phyloP scores from a whole-genome alignment of 306 rosid genomes.

The Citrullus mucosospermus region DNA sequence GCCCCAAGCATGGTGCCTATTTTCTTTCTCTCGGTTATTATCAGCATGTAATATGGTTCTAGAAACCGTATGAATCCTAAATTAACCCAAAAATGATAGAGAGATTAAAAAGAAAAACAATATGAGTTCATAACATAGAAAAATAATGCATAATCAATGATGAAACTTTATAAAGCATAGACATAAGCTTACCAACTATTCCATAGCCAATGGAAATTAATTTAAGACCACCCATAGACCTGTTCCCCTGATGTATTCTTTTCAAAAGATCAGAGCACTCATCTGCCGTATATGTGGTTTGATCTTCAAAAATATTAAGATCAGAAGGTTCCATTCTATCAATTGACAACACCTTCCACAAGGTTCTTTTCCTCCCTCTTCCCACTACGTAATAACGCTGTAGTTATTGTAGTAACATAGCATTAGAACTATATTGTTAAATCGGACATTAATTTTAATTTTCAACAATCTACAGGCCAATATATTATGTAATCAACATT shows the following conservation, averaged over 20 bases:
- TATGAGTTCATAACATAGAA: not conserved
- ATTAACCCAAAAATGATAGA: slow-evolving; percentile 11
- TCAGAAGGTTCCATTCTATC: slow-evolving; percentile 63
- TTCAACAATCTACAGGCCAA: not conserved
- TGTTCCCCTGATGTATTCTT: slow-evolving; percentile 81
- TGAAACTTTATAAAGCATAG: not conserved
- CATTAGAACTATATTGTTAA: not conserved
- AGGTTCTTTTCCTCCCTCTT: slow-evolving; percentile 61
- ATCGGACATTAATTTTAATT: not conserved
- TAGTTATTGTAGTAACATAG: not conserved
- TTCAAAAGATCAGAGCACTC: slow-evolving; percentile 69
- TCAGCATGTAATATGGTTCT: slow-evolving; percentile 86
- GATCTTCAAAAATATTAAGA: slow-evolving; percentile 54
- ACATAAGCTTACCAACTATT: slow-evolving; percentile 48
- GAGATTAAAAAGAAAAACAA: not conserved
- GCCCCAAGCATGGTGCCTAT: slow-evolving; percentile 82
- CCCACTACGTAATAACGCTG: slow-evolving; percentile 87
- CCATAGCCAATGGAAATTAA: slow-evolving; percentile 72
- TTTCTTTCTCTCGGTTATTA: slow-evolving; percentile 71
- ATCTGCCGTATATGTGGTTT: slow-evolving; percentile 37
- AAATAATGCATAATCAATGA: no score
- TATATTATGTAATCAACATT: not conserved
- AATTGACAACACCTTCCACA: slow-evolving; percentile 74
- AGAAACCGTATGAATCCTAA: slow-evolving; percentile 82
- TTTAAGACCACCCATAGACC: slow-evolving; percentile 81